Conservation (phyloP, 768 basidiomycete species). For the Amanita muscaria region DNA sequence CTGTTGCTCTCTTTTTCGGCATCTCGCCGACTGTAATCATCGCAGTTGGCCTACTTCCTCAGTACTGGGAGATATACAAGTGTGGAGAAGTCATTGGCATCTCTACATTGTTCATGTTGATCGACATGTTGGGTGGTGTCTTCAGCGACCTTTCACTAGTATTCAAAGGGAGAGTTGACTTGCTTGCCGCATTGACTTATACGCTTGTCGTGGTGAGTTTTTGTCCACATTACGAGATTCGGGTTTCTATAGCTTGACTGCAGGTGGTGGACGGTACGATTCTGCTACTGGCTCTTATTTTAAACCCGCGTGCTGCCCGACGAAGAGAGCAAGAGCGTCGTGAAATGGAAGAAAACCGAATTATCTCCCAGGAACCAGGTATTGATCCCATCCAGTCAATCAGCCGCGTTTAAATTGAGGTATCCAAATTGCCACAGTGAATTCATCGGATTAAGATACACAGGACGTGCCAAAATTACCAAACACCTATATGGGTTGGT, state of each 20-base stretch:
- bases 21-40: slow-evolving; percentile 52
- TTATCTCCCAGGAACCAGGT: background rate
- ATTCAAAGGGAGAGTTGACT: slow-evolving; percentile 56
- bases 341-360: background rate
- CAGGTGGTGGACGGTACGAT: slow-evolving; percentile 58
- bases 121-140: slow-evolving; percentile 64
- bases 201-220: slow-evolving; percentile 48
- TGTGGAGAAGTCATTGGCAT: slow-evolving; percentile 58
- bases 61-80: slow-evolving; percentile 71
- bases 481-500: too few relatives aligned
- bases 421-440: background rate
- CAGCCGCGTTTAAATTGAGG: too few relatives aligned
- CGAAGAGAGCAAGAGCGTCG: slow-evolving; percentile 16
- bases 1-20: slow-evolving; percentile 48
- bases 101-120: slow-evolving; percentile 55
- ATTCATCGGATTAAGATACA: slow-evolving; percentile 4
- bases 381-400: too few relatives aligned
- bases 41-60: slow-evolving; percentile 41
- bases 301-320: slow-evolving; percentile 50
- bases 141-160: slow-evolving; percentile 64
- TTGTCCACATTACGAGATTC: background rate
- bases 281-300: slow-evolving; percentile 48
- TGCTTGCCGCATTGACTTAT: slow-evolving; percentile 55
- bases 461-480: too few relatives aligned
- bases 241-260: too few relatives aligned